Evolutionary conservation across 768 basidiomycete genomes (phyloP).

Genomic region (Panaeolus cyanescens): DNA sequence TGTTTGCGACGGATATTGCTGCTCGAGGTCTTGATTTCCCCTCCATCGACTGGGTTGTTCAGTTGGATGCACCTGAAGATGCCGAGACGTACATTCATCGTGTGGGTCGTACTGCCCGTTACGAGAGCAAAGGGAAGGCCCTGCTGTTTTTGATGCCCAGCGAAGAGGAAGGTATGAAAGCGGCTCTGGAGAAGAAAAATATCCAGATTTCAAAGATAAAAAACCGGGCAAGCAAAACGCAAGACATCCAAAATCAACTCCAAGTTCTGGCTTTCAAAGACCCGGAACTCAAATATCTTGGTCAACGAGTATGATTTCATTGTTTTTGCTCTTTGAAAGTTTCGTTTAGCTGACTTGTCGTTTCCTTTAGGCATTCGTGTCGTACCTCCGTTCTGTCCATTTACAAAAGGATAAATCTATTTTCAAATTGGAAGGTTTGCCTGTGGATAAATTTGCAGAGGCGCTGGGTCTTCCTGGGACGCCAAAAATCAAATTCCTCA

Average conservation of each 20-base stretch:
- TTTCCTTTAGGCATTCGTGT: constrained; percentile 80
- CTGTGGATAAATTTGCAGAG: constrained; percentile 82
- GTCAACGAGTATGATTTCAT: constrained; percentile 70
- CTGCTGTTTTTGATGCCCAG: constrained; percentile 83
- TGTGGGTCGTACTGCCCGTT: constrained; percentile 93
- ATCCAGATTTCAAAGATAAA: constrained; percentile 81
- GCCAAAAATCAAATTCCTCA: constrained; percentile 91
- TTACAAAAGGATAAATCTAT: constrained; percentile 93
- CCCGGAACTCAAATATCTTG: constrained; percentile 96
- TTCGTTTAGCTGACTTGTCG: neutral
- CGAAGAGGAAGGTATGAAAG: constrained; percentile 91
- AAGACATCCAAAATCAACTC: constrained; percentile 81
- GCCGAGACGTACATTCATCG: constrained; percentile 97
- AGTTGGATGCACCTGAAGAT: constrained; percentile 95
- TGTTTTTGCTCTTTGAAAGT: neutral
- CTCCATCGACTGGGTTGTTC: constrained; percentile 94
- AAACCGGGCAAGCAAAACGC: constrained; percentile 84
- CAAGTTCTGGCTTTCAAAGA: constrained; percentile 94
- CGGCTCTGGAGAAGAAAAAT: constrained; percentile 68
- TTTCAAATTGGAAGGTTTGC: constrained; percentile 85
- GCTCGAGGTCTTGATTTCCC: constrained; percentile 97
- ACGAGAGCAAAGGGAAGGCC: constrained; percentile 87
- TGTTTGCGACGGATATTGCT: constrained; percentile 96
- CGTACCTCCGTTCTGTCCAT: constrained; percentile 90
- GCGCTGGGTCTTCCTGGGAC: constrained; percentile 92